Conservation (phyloP, 2,329 filamentous ascomycete species). For the Fusarium sp. region DNA sequence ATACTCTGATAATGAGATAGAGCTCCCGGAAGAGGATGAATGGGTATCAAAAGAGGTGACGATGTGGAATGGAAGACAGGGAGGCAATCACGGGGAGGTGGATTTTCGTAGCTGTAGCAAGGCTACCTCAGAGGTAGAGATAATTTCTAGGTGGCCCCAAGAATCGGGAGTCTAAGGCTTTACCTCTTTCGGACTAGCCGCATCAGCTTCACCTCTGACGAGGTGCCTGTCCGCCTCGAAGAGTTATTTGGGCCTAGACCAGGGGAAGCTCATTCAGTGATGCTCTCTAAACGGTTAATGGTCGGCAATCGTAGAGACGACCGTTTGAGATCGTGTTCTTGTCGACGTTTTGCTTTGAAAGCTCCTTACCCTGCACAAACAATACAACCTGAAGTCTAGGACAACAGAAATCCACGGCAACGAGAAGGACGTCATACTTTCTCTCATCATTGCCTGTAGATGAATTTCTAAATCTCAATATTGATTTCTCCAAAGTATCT, state of each 20-base stretch:
- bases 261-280: constrained; percentile 23
- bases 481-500: not conserved
- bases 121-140: constrained; percentile 46
- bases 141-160: constrained; percentile 50
- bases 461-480: not conserved
- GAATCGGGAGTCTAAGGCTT: constrained; percentile 31
- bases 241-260: constrained; percentile 29
- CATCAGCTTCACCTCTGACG: constrained; percentile 23
- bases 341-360: not conserved
- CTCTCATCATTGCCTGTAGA: not conserved
- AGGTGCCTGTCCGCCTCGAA: constrained; percentile 17
- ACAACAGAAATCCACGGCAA: not conserved
- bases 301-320: constrained; percentile 12
- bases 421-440: not conserved
- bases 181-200: constrained; percentile 37
- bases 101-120: constrained; percentile 49
- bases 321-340: not conserved
- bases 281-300: constrained; percentile 32
- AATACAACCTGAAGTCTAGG: not conserved
- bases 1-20: constrained; percentile 32
- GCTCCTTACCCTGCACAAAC: constrained; percentile 8
- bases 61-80: constrained; percentile 44
- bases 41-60: constrained; percentile 49
- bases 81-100: constrained; percentile 46
- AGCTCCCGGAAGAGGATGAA: constrained; percentile 39